These are phyloP conservation scores for Ceratocystiopsis sp. DNA, from an alignment of 2,329 filamentous ascomycete species.

Conservation along the genomic window DNA sequence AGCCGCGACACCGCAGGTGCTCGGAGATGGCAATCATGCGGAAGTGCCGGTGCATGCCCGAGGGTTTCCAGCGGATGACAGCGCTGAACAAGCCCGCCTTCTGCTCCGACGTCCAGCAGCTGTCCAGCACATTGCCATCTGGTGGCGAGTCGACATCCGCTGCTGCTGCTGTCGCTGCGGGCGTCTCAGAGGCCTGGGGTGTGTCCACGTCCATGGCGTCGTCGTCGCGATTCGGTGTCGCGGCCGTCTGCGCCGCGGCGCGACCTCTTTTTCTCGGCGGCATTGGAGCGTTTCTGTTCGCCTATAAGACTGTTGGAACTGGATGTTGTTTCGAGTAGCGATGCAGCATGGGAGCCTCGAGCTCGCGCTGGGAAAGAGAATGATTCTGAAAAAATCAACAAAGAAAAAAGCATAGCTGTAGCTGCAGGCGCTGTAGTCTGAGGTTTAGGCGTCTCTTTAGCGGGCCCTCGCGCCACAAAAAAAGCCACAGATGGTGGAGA, in stretches of 20 bases:
- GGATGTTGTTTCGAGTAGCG: too few species aligned
- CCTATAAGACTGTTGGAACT: too few species aligned
- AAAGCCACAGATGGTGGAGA: too few species aligned
- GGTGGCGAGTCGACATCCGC: neutral
- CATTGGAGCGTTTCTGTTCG: conserved; percentile 20
- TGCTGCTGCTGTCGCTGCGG: conserved; percentile 16
- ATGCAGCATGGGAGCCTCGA: too few species aligned
- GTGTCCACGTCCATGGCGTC: conserved; percentile 45
- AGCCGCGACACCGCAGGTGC: conserved; percentile 63
- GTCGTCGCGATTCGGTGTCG: conserved; percentile 32
- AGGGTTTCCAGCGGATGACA: conserved; percentile 91
- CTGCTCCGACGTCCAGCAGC: conserved; percentile 91
- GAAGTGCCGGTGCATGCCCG: conserved; percentile 93
- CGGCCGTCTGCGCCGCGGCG: conserved; percentile 15
- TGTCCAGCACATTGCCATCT: conserved; percentile 26
- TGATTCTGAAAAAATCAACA: too few species aligned
- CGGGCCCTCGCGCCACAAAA: too few species aligned
- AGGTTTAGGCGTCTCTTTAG: too few species aligned
- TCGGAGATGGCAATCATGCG: conserved; percentile 77
- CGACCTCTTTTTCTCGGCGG: conserved; percentile 51
- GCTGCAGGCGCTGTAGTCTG: too few species aligned
- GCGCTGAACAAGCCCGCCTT: conserved; percentile 84
- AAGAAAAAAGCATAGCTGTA: too few species aligned
- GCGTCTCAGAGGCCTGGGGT: conserved; percentile 34
- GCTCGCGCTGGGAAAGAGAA: too few species aligned